These are phyloP conservation scores for Mucor racemosus DNA, from an alignment of 371 early-diverging fungal genomes.

Conservation along the genomic window DNA sequence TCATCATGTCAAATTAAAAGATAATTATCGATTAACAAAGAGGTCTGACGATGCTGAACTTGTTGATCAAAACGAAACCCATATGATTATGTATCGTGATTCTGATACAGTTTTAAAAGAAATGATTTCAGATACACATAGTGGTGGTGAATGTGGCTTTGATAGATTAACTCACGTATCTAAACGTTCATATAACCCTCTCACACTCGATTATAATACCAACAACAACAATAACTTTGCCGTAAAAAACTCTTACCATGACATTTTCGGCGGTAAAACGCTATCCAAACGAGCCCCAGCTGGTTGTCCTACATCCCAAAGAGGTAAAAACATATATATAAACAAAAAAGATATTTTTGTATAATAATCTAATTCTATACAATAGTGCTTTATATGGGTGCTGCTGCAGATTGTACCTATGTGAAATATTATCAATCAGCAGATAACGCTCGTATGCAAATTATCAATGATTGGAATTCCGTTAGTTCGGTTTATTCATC, in stretches of 20 bases:
- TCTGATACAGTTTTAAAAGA: slow-evolving; percentile 53
- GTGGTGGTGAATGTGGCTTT: slow-evolving; percentile 33
- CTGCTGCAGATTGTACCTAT: slow-evolving; percentile 85
- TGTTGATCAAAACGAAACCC: neutral
- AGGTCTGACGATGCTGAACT: slow-evolving; percentile 63
- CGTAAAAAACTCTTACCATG: neutral
- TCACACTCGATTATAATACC: neutral
- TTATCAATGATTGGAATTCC: slow-evolving; percentile 78
- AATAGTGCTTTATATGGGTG: slow-evolving; percentile 29
- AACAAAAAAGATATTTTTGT: neutral
- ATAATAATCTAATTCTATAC: neutral
- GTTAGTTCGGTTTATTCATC: slow-evolving; percentile 84
- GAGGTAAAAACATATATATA: slow-evolving; percentile 31
- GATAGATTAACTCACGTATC: slow-evolving; percentile 29
- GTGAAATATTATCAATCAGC: slow-evolving; percentile 59
- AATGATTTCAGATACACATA: neutral
- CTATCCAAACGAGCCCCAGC: slow-evolving; percentile 42
- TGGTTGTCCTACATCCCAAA: slow-evolving; percentile 50
- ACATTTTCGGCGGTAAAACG: slow-evolving; percentile 11
- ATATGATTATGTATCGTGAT: slow-evolving; percentile 72
- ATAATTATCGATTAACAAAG: slow-evolving; percentile 64
- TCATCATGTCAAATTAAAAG: slow-evolving; percentile 65
- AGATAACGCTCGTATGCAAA: slow-evolving; percentile 69
- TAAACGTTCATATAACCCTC: slow-evolving; percentile 9
- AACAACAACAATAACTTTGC: neutral